phyloP scores from a whole-genome alignment of 495 filamentous ascomycete genomes.

The Neurospora sp. region DNA sequence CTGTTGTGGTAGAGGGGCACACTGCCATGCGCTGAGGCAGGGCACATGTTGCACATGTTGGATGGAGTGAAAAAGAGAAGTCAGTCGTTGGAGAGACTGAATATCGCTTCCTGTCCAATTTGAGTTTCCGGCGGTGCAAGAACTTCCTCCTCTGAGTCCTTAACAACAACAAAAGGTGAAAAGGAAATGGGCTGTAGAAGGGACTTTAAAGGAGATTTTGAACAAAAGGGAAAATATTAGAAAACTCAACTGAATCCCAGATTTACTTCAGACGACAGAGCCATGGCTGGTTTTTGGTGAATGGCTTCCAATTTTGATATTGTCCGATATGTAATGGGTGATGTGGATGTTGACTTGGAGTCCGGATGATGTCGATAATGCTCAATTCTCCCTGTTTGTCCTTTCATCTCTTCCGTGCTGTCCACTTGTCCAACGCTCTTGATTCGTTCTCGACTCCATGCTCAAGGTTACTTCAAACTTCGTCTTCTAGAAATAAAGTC shows the following conservation, averaged over 20 bases:
- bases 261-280: not conserved
- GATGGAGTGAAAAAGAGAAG: no score
- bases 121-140: not conserved
- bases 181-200: not conserved
- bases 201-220: not conserved
- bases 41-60: no score
- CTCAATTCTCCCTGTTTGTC: not conserved
- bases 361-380: not conserved
- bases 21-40: no score
- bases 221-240: no score
- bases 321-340: not conserved
- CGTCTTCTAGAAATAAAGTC: no score
- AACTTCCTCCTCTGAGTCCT: not conserved
- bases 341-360: not conserved
- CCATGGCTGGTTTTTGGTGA: not conserved
- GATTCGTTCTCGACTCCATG: not conserved
- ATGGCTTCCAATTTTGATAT: not conserved
- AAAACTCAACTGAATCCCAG: no score
- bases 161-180: not conserved
- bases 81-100: no score
- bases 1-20: no score
- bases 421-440: not conserved
- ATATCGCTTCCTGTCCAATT: no score
- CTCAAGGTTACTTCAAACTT: not conserved
- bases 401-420: not conserved